Base-by-base conservation (phyloP, 2,329 filamentous ascomycete species). In the Arthrobotrys sinensis region DNA sequence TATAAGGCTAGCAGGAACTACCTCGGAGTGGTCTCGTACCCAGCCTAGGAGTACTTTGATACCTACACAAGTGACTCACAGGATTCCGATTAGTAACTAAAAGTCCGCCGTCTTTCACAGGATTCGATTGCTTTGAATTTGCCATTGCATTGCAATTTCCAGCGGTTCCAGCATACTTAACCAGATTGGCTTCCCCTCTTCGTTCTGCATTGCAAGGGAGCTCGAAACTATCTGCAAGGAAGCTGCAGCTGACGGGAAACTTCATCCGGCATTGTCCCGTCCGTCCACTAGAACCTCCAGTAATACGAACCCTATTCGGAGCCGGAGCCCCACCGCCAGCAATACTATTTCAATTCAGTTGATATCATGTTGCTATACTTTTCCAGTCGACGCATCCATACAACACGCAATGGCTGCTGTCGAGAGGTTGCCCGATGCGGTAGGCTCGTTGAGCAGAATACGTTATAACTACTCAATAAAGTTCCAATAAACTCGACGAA, bases 381-480 rank as follows among this genome's bases (percentile, higher is more conserved):
- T 55, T 14, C 34, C 16, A 38, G 8, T 28, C 38, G 64, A 40
- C 24, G 66, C 53, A 70, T 70, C 50, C 65, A 60, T 68, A 57
- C 66, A 62, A 70, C 43, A 48, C 67, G 24, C 28, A 53, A 38
- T 48, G 16, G 19, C 40, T 21, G 2, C 32, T 34, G 34, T 55
- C 57, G 21, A 73, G 12, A 60, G 43, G 40, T 73, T 75, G 34
- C 62, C 43, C 8, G 63, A 75, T 75, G 48, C 70, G 70, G 70
- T 16, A 8, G 21, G 19, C 7, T 2, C 21, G 24, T 40, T 75
- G 70, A 75, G 70, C 70, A 63, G 62, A 75, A 75, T 75, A 75
- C 63, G 62, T 60, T 60, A 60, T 66, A 60, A 40, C 6, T 32
- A 16, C 60, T 67, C 40, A 66, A 75, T 60, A 60, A 24, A 60